Conservation (phyloP, 164 flowering plant genomes). For the Houttuynia cordata region DNA sequence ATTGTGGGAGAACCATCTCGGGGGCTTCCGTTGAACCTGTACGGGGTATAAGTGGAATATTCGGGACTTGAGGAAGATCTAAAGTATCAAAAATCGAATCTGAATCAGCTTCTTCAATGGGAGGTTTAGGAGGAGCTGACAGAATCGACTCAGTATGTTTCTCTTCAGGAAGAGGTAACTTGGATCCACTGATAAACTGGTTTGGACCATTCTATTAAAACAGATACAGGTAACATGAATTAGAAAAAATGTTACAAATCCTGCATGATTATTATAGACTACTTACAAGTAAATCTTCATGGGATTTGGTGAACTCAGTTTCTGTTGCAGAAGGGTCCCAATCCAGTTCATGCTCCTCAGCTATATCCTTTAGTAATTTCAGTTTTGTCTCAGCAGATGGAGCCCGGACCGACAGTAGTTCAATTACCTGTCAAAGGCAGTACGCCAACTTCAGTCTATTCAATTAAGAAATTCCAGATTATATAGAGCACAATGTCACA, state of each 20-base stretch:
- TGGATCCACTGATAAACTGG: conserved; percentile 59
- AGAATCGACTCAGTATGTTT: conserved; percentile 42
- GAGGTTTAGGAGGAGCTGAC: conserved; percentile 19
- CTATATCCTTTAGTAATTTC: conserved; percentile 85
- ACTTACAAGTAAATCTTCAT: conserved; percentile 80
- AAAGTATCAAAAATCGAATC: conserved; percentile 42
- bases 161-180: conserved; percentile 65
- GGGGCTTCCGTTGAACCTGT: conserved; percentile 20
- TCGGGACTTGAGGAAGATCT: conserved; percentile 87
- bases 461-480: not conserved
- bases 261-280: not conserved
- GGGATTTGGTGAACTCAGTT: conserved; percentile 59
- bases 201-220: conserved; percentile 67
- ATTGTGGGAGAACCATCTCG: conserved; percentile 3
- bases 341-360: conserved; percentile 80
- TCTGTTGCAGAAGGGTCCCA: conserved; percentile 89
- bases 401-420: conserved; percentile 77
- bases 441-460: not conserved
- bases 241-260: not conserved
- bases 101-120: conserved; percentile 31
- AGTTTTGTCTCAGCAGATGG: conserved; percentile 73
- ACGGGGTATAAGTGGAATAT: conserved; percentile 26
- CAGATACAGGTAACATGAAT: not conserved
- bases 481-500: not conserved
- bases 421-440: conserved; percentile 44